These are phyloP conservation scores for Amniculicola lignicola DNA, from an alignment of 495 filamentous ascomycete species.

Conservation along the genomic window DNA sequence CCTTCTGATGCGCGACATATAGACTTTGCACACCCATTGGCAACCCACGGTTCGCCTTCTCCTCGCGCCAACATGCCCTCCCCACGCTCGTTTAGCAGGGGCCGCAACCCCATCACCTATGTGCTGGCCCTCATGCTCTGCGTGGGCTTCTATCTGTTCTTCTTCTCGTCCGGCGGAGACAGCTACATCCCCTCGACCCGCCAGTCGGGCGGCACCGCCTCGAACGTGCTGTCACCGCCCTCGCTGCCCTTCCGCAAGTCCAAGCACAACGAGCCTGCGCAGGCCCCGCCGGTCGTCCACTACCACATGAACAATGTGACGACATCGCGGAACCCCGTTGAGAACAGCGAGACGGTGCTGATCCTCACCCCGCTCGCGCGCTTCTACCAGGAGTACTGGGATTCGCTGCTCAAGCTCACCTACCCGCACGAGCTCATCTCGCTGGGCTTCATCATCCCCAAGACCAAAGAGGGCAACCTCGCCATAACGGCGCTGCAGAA, in stretches of 20 bases:
- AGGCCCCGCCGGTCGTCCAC: slow-evolving; percentile 84
- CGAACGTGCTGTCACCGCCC: slow-evolving; percentile 61
- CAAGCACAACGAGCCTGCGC: slow-evolving; percentile 49
- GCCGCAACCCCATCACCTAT: slow-evolving; percentile 65
- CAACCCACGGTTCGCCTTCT: slow-evolving; percentile 24
- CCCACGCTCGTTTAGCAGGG: slow-evolving; percentile 55
- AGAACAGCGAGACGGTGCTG: slow-evolving; percentile 79
- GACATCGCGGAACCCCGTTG: slow-evolving; percentile 66
- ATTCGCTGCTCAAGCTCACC: slow-evolving; percentile 76
- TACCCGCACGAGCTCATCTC: slow-evolving; percentile 95
- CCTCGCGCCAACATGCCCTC: slow-evolving; percentile 26
- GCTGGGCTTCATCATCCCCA: slow-evolving; percentile 93
- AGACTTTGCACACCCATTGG: slow-evolving; percentile 18
- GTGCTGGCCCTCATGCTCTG: slow-evolving; percentile 58
- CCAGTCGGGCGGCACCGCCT: slow-evolving; percentile 38
- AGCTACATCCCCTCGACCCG: slow-evolving; percentile 26
- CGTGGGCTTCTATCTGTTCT: slow-evolving; percentile 64
- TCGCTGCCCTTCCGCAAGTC: slow-evolving; percentile 77
- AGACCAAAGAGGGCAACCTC: slow-evolving; percentile 79
- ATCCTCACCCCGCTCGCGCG: slow-evolving; percentile 88
- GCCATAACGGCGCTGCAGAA: slow-evolving; percentile 79
- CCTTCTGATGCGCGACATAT: slow-evolving; percentile 27
- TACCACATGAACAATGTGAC: slow-evolving; percentile 95
- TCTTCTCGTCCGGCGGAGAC: slow-evolving; percentile 52
- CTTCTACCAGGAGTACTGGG: slow-evolving; percentile 95